Evolutionary conservation across 495 filamentous ascomycete species (phyloP), one percentile per base, ranked within the genome.

Genomic region (Aspergillus steynii): DNA sequence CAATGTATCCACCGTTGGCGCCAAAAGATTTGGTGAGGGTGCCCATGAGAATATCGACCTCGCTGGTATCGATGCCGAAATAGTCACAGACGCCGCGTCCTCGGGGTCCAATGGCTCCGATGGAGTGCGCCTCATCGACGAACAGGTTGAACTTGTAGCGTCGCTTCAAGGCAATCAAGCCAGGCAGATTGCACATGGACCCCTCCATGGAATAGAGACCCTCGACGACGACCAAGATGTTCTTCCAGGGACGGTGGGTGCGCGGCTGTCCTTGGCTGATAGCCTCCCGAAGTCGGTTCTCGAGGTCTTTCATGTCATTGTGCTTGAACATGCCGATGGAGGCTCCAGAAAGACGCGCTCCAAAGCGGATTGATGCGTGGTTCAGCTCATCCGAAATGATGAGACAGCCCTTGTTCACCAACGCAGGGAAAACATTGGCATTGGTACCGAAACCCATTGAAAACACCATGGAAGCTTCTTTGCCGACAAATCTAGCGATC

Each of bases 191-290:
- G 72, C 89, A 92, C 93, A 99, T 97, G 50, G 93, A 96, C 32
- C 95, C 95, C 76, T 99, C 95, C 95, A 99, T 99, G 2, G 93
- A 97, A 79, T 99, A 99, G 0, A 99, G 84, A 60, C 95, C 95
- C 72, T 99, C 95, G 45, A 99, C 92, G 37, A 93, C 93, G 54
- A 99, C 91, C 51, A 99, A 77, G 61, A 99, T 98, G 83, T 97
- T 98, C 82, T 93, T 96, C 95, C 95, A 99, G 10, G 95, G 95
- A 8, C 95, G 89, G 70, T 99, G 95, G 25, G 94, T 98, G 60
- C 95, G 88, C 29, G 96, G 96, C 64, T 99, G 95, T 15, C 95
- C 95, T 77, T 97, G 93, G 45, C 92, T 91, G 68, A 99, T 97
- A 59, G 86, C 87, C 70, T 98, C 93, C 47, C 95, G 89, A 20